phyloP scores from a whole-genome alignment of 305 asterid genomes.

The Caryopteris hybrid region DNA sequence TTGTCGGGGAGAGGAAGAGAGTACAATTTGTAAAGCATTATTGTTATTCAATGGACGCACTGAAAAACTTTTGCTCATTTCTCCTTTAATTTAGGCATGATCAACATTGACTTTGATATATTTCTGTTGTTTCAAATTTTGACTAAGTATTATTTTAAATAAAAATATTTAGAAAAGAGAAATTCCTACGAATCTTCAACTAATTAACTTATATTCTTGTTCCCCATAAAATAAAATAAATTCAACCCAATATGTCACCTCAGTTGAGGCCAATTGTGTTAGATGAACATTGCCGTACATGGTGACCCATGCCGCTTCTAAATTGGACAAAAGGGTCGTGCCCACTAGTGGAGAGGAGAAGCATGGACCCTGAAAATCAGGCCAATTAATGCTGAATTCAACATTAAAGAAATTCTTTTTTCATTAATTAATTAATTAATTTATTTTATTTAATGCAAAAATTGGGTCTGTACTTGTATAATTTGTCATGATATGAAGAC shows the following conservation, averaged over 20 bases:
- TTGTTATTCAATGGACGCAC: too few species aligned
- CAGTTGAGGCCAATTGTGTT: neutral
- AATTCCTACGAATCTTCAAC: conserved; percentile 22
- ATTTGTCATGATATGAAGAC: conserved; percentile 41
- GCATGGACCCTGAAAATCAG: conserved; percentile 37
- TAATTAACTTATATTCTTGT: conserved; percentile 15
- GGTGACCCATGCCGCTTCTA: conserved; percentile 41
- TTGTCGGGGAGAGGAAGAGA: too few species aligned
- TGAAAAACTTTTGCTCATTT: too few species aligned
- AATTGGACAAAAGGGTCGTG: conserved; percentile 31
- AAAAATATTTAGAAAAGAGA: neutral
- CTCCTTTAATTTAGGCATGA: too few species aligned
- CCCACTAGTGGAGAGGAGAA: conserved; percentile 35
- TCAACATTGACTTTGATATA: too few species aligned
- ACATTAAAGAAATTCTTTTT: neutral
- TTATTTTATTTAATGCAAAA: neutral
- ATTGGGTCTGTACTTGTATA: neutral
- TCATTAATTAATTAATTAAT: neutral
- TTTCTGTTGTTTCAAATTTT: too few species aligned
- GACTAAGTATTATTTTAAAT: too few species aligned
- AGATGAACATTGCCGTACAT: neutral
- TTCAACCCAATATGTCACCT: conserved; percentile 1
- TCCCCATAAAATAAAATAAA: conserved; percentile 21
- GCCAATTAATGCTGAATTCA: conserved; percentile 16
- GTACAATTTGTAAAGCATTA: too few species aligned